A percentile compares a stretch with the other conserved stretches of the same genome.
Evolutionary conservation across 495 filamentous ascomycete species (phyloP).

Genomic region (Penicillium roqueforti): DNA sequence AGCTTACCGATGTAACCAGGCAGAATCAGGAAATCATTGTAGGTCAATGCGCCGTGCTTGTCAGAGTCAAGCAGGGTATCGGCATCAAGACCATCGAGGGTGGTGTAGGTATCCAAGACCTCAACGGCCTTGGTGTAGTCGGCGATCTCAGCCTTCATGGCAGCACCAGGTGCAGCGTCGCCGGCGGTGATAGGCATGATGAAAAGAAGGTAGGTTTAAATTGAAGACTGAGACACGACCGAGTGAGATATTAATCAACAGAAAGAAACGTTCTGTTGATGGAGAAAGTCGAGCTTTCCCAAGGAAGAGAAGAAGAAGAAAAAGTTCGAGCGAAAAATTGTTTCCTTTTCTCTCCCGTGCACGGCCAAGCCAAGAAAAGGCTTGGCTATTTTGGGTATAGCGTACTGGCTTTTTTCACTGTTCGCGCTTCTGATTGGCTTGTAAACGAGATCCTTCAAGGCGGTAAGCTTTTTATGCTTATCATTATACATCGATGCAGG

Average conservation of each 20-base stretch:
- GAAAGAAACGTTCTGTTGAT: conserved; percentile 48
- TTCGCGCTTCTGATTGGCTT: conserved; percentile 26
- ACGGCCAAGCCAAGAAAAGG: conserved; percentile 12
- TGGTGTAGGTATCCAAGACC: conserved; percentile 66
- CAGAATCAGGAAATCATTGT: conserved; percentile 68
- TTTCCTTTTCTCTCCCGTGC: conserved; percentile 35
- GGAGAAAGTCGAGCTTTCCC: conserved; percentile 53
- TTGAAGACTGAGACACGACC: conserved; percentile 8
- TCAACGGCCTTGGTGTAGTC: conserved; percentile 69
- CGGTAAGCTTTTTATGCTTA: conserved; percentile 24
- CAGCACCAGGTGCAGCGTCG: conserved; percentile 41
- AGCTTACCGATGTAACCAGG: conserved; percentile 62
- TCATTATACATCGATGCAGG: not conserved
- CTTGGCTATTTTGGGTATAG: conserved; percentile 23
- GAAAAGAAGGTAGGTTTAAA: conserved; percentile 25
- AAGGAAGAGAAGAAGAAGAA: conserved; percentile 51
- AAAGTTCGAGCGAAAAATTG: conserved; percentile 36
- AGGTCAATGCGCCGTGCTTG: conserved; percentile 84
- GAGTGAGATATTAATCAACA: conserved; percentile 38
- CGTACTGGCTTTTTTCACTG: conserved; percentile 4
- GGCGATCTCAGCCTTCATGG: conserved; percentile 44
- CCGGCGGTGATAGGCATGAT: conserved; percentile 71
- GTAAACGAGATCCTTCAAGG: conserved; percentile 35
- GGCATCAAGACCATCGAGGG: conserved; percentile 78
- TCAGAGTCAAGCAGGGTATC: conserved; percentile 80